Evolutionary conservation across 257 asterid species (phyloP).

Genomic region (Solanum corneliomulleri): DNA sequence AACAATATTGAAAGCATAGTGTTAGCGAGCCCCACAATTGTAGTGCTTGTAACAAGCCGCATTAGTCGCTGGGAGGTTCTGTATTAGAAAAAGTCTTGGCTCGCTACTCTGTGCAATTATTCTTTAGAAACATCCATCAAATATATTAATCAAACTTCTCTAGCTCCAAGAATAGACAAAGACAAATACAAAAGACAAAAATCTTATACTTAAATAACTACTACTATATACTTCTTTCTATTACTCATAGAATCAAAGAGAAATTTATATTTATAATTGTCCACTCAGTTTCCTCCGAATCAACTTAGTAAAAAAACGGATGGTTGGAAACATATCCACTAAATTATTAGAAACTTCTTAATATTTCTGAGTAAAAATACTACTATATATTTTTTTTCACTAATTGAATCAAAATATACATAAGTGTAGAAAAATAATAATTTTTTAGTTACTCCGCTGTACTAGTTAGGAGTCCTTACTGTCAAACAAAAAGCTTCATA

Average conservation of each 20-base stretch:
- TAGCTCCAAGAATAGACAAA: constrained; percentile 3
- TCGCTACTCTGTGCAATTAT: constrained; percentile 13
- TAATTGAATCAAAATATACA: too few species aligned
- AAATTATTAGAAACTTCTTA: too few species aligned
- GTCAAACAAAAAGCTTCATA: neutral
- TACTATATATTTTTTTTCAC: too few species aligned
- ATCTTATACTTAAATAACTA: neutral
- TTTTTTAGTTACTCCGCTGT: neutral
- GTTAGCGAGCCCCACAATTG: constrained; percentile 11
- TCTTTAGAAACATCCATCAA: constrained; percentile 40
- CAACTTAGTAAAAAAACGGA: too few species aligned
- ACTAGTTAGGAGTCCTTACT: neutral
- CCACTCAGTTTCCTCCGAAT: neutral
- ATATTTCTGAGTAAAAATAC: too few species aligned
- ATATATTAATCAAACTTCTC: constrained; percentile 10
- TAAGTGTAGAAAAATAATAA: too few species aligned
- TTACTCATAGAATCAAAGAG: neutral
- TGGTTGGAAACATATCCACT: too few species aligned
- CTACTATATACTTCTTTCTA: neutral
- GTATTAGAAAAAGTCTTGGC: constrained; percentile 2
- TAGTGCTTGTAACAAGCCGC: constrained; percentile 36
- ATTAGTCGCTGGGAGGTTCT: constrained; percentile 22
- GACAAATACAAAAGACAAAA: constrained; percentile 21
- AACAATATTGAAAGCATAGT: constrained; percentile 2
- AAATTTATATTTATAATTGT: neutral